These are phyloP conservation scores for Aspergillus costaricaensis DNA, from an alignment of 2,329 filamentous ascomycete genomes.

Conservation along the genomic window DNA sequence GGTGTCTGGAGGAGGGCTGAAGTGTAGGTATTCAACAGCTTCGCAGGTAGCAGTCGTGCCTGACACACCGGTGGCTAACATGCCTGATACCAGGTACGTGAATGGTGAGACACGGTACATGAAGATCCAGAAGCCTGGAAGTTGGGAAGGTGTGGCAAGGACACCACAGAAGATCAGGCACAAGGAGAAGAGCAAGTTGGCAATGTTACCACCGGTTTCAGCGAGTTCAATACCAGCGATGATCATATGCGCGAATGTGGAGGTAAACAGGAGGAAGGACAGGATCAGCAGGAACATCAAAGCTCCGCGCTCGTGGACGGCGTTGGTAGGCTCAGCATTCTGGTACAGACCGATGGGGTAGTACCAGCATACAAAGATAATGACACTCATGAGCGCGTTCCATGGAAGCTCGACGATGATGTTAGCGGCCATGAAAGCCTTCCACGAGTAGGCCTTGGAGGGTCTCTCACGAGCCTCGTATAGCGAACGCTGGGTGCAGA, in stretches of 20 bases:
- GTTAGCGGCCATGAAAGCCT: constrained; percentile 70
- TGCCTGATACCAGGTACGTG: constrained; percentile 59
- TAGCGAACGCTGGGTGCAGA: constrained; percentile 59
- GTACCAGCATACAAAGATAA: constrained; percentile 69
- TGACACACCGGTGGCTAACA: constrained; percentile 44
- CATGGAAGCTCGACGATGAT: constrained; percentile 72
- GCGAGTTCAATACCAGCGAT: constrained; percentile 70
- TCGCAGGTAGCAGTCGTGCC: constrained; percentile 34
- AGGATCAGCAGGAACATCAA: constrained; percentile 67
- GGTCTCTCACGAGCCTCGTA: constrained; percentile 64
- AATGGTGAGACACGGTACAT: constrained; percentile 72
- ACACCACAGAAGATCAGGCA: constrained; percentile 60
- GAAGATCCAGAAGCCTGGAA: constrained; percentile 76
- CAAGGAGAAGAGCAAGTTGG: constrained; percentile 61
- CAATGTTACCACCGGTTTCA: constrained; percentile 66
- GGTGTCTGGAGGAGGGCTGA: constrained; percentile 56
- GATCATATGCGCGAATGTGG: constrained; percentile 72
- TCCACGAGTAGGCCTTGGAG: constrained; percentile 74
- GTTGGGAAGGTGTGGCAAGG: constrained; percentile 54
- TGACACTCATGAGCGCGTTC: constrained; percentile 61
- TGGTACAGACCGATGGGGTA: constrained; percentile 59
- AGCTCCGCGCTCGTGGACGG: constrained; percentile 57
- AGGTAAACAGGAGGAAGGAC: constrained; percentile 70
- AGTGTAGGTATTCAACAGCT: constrained; percentile 32
- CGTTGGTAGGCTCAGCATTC: constrained; percentile 43